Base-by-base conservation (phyloP, 1,284 basidiomycete species). In the Trametes sp. region DNA sequence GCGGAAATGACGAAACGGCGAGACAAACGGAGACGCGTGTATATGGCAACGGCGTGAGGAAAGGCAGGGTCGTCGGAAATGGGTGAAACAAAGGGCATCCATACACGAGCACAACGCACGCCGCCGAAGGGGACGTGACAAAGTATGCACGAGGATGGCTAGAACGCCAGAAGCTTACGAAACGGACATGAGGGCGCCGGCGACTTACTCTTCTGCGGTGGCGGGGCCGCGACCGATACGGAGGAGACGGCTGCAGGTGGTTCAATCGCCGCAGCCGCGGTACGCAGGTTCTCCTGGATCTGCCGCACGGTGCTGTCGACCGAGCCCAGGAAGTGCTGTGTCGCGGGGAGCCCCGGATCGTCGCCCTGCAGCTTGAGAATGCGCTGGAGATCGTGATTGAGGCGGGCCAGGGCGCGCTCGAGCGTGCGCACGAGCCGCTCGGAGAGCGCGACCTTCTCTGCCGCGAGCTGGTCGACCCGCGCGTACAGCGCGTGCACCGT, bases 361-460 rank as follows among this genome's bases (percentile, higher is more conserved):
- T 86, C 85, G 24, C 87, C 87, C 69, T 87, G 85, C 21, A 87
- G 72, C 16, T 81, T 74, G 23, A 85, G 78, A 11, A 89, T 84
- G 46, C 79, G 80, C 10, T 75, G 76, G 8, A 89, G 74, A 69
- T 90, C 87, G 51, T 82, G 74, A 52, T 87, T 85, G 31, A 89
- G 75, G 29, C 86, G 79, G 21, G 84, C 80, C 46, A 82, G 78
- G 21, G 86, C 84, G 50, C 85, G 77, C 48, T 77, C 77, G 28
- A 88, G 75, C 33, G 89, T 75, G 33, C 78, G 78, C 14, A 87
- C 80, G 31, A 89, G 78, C 26, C 82, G 81, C 62, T 85, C 77
- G 0, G 87, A 82, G 21, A 89, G 75, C 9, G 65, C 74, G 4
- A 84, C 75, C 74, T 89, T 90, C 73, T 88, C 87, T 10, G 78